Percentiles rank a stretch among this genome's conserved stretches.
These are phyloP conservation scores for Cucurbita ficifolia DNA, from an alignment of 306 rosid species.

Conservation along the genomic window DNA sequence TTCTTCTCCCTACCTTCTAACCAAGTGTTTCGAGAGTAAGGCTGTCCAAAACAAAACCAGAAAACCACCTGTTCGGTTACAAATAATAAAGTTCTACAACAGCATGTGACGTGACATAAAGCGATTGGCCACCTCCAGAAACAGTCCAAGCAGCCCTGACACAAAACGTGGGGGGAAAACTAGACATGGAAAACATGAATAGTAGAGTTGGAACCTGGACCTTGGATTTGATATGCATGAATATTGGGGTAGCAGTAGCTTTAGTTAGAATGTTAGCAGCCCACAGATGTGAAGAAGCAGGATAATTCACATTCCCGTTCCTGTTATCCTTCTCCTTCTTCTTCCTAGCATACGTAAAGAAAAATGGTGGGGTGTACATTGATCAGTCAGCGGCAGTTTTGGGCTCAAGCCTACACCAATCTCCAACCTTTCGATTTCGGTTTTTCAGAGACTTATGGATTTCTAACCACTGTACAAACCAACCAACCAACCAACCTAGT, in stretches of 20 bases:
- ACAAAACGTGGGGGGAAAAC: neutral
- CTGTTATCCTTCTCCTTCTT: neutral
- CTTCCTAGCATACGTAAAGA: neutral
- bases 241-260: neutral
- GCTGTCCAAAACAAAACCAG: neutral
- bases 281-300: neutral
- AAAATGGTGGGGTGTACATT: too few species aligned
- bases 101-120: neutral
- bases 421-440: too few species aligned
- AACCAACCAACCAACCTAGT: too few species aligned
- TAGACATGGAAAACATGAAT: neutral
- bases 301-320: neutral
- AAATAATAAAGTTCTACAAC: neutral
- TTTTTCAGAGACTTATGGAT: too few species aligned
- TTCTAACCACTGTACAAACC: too few species aligned
- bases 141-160: neutral
- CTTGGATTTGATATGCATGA: neutral
- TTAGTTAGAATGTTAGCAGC: neutral
- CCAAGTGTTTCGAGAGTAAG: neutral
- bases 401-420: too few species aligned
- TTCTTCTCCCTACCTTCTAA: neutral
- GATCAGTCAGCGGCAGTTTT: too few species aligned
- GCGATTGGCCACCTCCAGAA: neutral
- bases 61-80: neutral
- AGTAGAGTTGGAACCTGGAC: neutral